A percentile compares a stretch with the other conserved stretches of the same genome.
Conservation (phyloP, 108 stramenopile genomes). For the Aurantiochytrium sp. region DNA sequence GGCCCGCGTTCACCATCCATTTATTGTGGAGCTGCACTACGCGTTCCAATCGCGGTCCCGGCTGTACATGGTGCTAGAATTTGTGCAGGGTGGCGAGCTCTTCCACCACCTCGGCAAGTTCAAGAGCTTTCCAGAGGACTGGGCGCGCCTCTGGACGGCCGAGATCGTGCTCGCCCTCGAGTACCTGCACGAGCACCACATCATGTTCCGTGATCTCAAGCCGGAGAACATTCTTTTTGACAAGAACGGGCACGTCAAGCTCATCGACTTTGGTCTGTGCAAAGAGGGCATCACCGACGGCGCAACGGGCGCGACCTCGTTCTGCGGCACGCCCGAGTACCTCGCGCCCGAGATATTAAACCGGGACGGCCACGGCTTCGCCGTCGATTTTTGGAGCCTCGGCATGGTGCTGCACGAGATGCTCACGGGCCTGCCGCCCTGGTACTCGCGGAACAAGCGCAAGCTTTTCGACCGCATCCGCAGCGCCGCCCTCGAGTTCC, state of each 20-base stretch:
- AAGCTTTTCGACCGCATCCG: conserved; percentile 78
- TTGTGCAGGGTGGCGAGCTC: conserved; percentile 57
- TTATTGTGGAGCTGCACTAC: conserved; percentile 52
- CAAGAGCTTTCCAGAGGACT: conserved; percentile 27
- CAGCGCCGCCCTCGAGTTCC: not conserved
- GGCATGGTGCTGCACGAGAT: conserved; percentile 93
- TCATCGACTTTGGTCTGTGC: conserved; percentile 48
- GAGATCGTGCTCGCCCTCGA: conserved; percentile 53
- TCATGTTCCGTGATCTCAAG: conserved; percentile 60
- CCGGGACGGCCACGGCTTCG: not conserved
- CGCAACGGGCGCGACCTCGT: conserved; percentile 34
- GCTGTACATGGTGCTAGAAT: conserved; percentile 60
- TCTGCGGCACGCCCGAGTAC: conserved; percentile 65
- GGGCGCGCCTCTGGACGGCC: conserved; percentile 46
- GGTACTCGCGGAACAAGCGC: conserved; percentile 91
- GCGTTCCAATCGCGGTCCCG: conserved; percentile 52
- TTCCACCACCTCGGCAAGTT: conserved; percentile 46
- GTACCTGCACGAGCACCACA: conserved; percentile 46
- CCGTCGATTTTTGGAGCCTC: conserved; percentile 74
- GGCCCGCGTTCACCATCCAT: conserved; percentile 52
- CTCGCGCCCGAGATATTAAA: conserved; percentile 57
- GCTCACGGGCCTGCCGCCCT: conserved; percentile 95
- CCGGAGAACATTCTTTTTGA: conserved; percentile 64
- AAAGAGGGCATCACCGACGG: conserved; percentile 42
- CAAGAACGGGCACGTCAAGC: conserved; percentile 39